Base-by-base conservation (phyloP, 768 basidiomycete species). In the Xerocomus brunneocitrinus region DNA sequence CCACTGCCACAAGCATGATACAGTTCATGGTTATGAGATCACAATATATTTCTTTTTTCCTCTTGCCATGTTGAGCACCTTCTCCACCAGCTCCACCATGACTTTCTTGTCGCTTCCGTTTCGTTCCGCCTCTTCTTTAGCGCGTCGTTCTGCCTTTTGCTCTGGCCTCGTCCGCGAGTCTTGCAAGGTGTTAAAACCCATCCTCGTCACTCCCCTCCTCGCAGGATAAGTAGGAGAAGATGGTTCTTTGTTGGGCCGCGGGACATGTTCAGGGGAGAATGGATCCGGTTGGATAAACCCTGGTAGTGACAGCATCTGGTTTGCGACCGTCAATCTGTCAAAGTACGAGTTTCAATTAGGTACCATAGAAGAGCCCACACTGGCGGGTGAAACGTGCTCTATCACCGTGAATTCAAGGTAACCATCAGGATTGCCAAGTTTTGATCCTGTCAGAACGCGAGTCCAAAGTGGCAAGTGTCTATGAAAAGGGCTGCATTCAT, bases 221-320 rank as follows among this genome's bases (percentile, higher is more conserved):
- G 5, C 50, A 14, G 7, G 40, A 49, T 47, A 47, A 24, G 52
- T 30, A 12, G 53, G 32, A 24, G 56, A 44, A 28, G 50, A 24
- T 5, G 30, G 25, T 8, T 35, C 60, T 40, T 42, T 62, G 35
- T 60, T 55, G 12, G 62, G 41, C n/a, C 64, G 63, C 16, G 75
- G 71, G 25, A 74, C 63, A 64, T 88, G 86, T 42, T 73, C 73
- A 1, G 79, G 76, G 5, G 85, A 84, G 68, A 91, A 89, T 2
- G 88, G 89, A 61, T 91, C 83, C 4, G 72, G 67, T 60, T 90
- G 89, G 54, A 94, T 74, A 3, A 91, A 93, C 8, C 93, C 93
- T 30, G 90, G 77, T 12, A 97, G 72, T 3, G 92, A 95, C 19
- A 97, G 73, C 91, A 95, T 95, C 65, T 95, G 88, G 63, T 97